Percentiles rank a stretch among this genome's conserved stretches.
phyloP scores from a whole-genome alignment of 75 land plant genomes.

The Sequoiadendron giganteum region DNA sequence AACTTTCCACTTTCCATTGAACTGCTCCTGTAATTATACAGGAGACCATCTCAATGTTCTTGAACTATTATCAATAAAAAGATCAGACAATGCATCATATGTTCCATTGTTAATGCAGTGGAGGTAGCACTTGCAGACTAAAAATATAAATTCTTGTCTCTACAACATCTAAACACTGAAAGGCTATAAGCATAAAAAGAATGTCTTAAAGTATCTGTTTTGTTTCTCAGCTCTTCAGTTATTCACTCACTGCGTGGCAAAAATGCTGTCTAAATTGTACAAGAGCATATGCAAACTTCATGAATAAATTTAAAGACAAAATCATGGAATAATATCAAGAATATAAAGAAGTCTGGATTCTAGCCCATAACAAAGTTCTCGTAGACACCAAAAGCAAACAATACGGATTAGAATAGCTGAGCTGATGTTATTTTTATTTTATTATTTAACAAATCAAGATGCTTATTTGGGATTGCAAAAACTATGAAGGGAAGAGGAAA shows the following conservation, averaged over 20 bases:
- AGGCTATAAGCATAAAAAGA: background rate
- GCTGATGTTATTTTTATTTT: background rate
- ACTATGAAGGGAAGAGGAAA: background rate
- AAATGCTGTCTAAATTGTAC: background rate
- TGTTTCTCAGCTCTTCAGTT: background rate
- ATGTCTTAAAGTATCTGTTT: background rate
- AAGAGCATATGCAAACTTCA: background rate
- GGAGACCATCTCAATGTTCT: background rate
- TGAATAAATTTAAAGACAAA: background rate
- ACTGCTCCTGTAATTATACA: background rate
- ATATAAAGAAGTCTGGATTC: background rate
- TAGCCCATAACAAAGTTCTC: background rate
- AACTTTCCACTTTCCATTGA: background rate
- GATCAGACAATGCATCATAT: background rate
- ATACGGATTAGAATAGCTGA: background rate
- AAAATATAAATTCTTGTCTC: background rate
- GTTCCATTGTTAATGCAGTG: slow-evolving; percentile 3
- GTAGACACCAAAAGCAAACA: background rate
- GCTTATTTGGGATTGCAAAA: background rate
- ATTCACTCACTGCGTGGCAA: background rate
- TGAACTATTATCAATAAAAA: background rate
- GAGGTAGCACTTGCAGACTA: background rate
- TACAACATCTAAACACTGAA: background rate
- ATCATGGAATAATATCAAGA: background rate
- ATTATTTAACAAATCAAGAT: background rate